These are phyloP conservation scores for Discostella pseudostelligera DNA, from an alignment of 108 stramenopile species.

Conservation along the genomic window DNA sequence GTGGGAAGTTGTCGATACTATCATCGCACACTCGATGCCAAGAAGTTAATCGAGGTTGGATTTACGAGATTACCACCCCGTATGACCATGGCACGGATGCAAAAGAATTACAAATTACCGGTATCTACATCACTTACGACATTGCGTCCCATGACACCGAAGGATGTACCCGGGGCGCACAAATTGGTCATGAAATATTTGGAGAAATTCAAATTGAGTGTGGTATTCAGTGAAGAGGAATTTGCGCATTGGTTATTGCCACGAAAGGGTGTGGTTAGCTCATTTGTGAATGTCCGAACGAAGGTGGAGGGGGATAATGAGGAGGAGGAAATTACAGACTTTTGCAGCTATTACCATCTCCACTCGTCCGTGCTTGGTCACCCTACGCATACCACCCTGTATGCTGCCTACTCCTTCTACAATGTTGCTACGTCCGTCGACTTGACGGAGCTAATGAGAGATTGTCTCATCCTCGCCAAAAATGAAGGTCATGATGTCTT, in stretches of 20 bases:
- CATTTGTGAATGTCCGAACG: conserved; percentile 69
- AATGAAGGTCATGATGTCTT: conserved; percentile 91
- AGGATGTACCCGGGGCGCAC: conserved; percentile 84
- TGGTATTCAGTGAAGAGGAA: conserved; percentile 86
- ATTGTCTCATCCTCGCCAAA: conserved; percentile 91
- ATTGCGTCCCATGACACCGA: conserved; percentile 70
- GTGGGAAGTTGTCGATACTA: conserved; percentile 92
- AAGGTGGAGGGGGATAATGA: conserved; percentile 49
- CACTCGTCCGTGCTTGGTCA: conserved; percentile 86
- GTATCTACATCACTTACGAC: conserved; percentile 36
- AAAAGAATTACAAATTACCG: conserved; percentile 87
- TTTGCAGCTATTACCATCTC: conserved; percentile 94
- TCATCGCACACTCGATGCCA: conserved; percentile 93
- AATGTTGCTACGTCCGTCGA: conserved; percentile 92
- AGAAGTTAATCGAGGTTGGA: conserved; percentile 93
- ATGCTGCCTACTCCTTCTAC: conserved; percentile 97
- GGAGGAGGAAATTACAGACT: conserved; percentile 63
- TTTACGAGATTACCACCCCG: conserved; percentile 84
- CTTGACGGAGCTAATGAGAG: conserved; percentile 88
- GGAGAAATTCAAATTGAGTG: conserved; percentile 76
- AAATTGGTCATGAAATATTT: conserved; percentile 77
- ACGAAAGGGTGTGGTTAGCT: conserved; percentile 84
- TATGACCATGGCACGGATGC: conserved; percentile 95
- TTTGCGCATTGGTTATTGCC: conserved; percentile 96
- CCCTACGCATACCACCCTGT: conserved; percentile 77